Percentiles rank a stretch among this genome's conserved stretches.
These are phyloP conservation scores for Tetrastigma voinierianum DNA, from an alignment of 164 flowering plant genomes.

Conservation along the genomic window DNA sequence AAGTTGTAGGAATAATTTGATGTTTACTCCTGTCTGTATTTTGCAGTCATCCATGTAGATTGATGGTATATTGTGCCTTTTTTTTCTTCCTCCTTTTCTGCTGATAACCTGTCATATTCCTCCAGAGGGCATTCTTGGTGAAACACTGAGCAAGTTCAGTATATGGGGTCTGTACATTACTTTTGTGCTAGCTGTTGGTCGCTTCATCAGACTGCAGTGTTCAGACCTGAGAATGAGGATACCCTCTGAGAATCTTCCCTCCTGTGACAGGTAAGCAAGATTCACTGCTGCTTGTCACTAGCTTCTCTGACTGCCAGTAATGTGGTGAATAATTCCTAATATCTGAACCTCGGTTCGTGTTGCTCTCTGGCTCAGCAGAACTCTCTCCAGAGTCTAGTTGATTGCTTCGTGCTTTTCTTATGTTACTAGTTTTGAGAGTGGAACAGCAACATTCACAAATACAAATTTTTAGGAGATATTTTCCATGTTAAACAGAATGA, in stretches of 20 bases:
- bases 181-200: slow-evolving; percentile 87
- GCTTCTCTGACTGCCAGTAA: not conserved
- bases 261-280: slow-evolving; percentile 69
- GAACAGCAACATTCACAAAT: too few species aligned
- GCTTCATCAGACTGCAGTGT: slow-evolving; percentile 82
- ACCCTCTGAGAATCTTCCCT: slow-evolving; percentile 85
- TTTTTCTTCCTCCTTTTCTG: not conserved
- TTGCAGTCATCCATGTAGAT: not conserved
- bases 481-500: too few species aligned
- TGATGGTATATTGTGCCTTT: too few species aligned
- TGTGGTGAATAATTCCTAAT: not conserved
- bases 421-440: too few species aligned
- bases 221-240: slow-evolving; percentile 84
- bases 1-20: slow-evolving; percentile 26
- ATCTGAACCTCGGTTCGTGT: too few species aligned
- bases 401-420: not conserved
- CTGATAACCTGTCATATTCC: not conserved
- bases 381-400: too few species aligned
- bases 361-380: too few species aligned
- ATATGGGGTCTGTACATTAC: slow-evolving; percentile 90
- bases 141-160: slow-evolving; percentile 89
- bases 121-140: slow-evolving; percentile 88
- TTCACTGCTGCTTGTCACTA: not conserved
- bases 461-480: too few species aligned
- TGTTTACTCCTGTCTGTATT: too few species aligned